Evolutionary conservation across 306 rosid species (phyloP), one percentile per base, ranked within the genome.

Genomic region (Trichosanthes truncata): DNA sequence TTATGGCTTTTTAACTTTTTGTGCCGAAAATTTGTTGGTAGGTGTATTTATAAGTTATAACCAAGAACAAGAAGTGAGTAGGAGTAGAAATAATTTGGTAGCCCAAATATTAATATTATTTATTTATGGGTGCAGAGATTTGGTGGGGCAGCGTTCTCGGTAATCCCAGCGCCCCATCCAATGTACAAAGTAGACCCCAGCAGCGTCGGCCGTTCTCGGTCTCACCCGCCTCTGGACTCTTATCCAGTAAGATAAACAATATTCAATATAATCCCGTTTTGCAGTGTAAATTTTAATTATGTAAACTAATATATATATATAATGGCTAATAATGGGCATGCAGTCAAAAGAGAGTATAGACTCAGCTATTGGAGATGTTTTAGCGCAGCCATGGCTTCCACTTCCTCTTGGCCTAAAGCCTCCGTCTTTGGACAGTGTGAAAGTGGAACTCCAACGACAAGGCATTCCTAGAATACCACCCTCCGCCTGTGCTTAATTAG

Each of bases 341-440:
- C 92, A 94, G 98, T 87, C 98, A 49, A 91, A 92, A 78, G 98
- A 95, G 84, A 89, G 97, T 82, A 79, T 95, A 78, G 98, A 95
- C 83, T 91, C 89, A 84, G 96, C 93, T 6, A 85, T 95, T 66
- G 97, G 90, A 85, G 98, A 92, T 77, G 97, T 86, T 77, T 80
- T 95, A 82, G 82, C 90, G 66, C 91, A 89, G 80, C 98, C 98
- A 61, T 89, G 97, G 98, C 83, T 88, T 69, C 97, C 97, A 2
- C 93, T 95, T 40, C 97, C 98, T 43, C 88, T 95, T 46, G 97
- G 98, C 52, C 87, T 95, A 1, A 95, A 90, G 55, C 92, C 97
- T 67, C 98, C 98, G 18, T 87, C 87, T 0, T 75, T 85, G 62
- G 97, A 90, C 49, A 82, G 91, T 29, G 98, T 95, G 11, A 66